phyloP scores from a whole-genome alignment of 495 filamentous ascomycete genomes.

The Penicillium fimorum region DNA sequence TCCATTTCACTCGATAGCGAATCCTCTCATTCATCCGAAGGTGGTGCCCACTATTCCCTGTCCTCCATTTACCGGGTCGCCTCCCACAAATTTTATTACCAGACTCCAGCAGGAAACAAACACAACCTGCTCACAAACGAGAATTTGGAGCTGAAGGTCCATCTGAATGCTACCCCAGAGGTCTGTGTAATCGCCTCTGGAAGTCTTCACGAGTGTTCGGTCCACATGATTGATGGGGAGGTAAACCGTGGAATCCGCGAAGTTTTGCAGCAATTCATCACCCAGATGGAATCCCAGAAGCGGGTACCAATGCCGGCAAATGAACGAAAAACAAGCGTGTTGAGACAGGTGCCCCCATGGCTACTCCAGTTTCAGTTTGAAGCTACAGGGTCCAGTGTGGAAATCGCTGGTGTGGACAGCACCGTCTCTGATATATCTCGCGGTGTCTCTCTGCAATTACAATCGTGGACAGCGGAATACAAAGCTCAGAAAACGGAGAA shows the following conservation, averaged over 20 bases:
- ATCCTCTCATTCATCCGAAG: slow-evolving; percentile 85
- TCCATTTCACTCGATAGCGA: slow-evolving; percentile 90
- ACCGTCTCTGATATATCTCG: slow-evolving; percentile 74
- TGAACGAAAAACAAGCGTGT: slow-evolving; percentile 58
- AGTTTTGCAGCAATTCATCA: slow-evolving; percentile 76
- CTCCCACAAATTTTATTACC: slow-evolving; percentile 93
- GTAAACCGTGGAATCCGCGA: slow-evolving; percentile 90
- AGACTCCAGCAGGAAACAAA: slow-evolving; percentile 73
- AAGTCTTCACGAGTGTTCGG: slow-evolving; percentile 78
- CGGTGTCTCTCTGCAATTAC: slow-evolving; percentile 80
- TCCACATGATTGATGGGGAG: slow-evolving; percentile 86
- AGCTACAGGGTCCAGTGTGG: slow-evolving; percentile 82
- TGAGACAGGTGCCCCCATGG: slow-evolving; percentile 81
- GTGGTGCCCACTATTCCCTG: slow-evolving; percentile 82
- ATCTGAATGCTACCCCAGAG: slow-evolving; percentile 81
- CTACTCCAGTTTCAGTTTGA: slow-evolving; percentile 79
- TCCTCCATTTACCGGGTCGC: slow-evolving; percentile 77
- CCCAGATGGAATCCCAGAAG: slow-evolving; percentile 63
- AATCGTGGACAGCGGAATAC: slow-evolving; percentile 91
- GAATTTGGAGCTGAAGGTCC: slow-evolving; percentile 77
- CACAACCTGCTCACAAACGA: slow-evolving; percentile 86
- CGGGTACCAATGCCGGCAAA: slow-evolving; percentile 49
- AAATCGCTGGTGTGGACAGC: slow-evolving; percentile 84
- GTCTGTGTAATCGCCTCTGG: slow-evolving; percentile 78
- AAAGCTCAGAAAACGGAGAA: slow-evolving; percentile 72